Percentiles rank a stretch among this genome's conserved stretches.
Conservation (phyloP, 345 rosid species). For the Hibiscus trionum region DNA sequence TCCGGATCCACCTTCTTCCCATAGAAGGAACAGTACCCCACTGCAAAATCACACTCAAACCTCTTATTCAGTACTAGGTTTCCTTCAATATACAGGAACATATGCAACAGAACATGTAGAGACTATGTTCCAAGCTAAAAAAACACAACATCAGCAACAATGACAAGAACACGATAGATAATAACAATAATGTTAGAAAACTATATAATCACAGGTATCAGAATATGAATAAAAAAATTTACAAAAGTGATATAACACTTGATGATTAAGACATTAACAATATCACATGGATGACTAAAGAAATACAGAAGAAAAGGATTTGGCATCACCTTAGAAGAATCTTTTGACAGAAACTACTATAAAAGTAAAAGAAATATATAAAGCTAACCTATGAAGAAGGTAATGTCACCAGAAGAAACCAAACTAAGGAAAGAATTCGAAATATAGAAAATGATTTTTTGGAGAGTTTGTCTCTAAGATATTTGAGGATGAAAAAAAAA, state of each 20-base stretch:
- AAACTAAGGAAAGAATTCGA: background rate
- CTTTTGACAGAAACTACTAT: constrained; percentile 8
- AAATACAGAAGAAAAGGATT: constrained; percentile 16
- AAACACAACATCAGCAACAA: constrained; percentile 5
- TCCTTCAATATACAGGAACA: background rate
- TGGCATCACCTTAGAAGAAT: constrained; percentile 17
- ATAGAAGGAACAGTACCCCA: constrained; percentile 43
- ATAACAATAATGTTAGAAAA: background rate
- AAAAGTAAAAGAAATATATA: too few species aligned
- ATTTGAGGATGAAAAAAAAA: background rate
- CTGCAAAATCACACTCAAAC: constrained; percentile 20
- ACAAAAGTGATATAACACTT: constrained; percentile 12
- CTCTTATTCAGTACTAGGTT: constrained; percentile 4
- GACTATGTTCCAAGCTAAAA: background rate
- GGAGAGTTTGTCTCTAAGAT: background rate
- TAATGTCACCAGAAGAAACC: background rate
- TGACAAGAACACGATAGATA: background rate
- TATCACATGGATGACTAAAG: constrained; percentile 19
- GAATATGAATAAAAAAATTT: constrained; percentile 10
- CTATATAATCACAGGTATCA: background rate
- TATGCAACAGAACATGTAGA: background rate
- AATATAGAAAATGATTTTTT: background rate
- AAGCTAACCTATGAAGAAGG: too few species aligned
- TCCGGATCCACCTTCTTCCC: constrained; percentile 55
- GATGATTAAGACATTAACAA: constrained; percentile 11